Evolutionary conservation across 2,329 filamentous ascomycete genomes (phyloP), one percentile per base, ranked within the genome.

Genomic region (Sporothrix mexicana): DNA sequence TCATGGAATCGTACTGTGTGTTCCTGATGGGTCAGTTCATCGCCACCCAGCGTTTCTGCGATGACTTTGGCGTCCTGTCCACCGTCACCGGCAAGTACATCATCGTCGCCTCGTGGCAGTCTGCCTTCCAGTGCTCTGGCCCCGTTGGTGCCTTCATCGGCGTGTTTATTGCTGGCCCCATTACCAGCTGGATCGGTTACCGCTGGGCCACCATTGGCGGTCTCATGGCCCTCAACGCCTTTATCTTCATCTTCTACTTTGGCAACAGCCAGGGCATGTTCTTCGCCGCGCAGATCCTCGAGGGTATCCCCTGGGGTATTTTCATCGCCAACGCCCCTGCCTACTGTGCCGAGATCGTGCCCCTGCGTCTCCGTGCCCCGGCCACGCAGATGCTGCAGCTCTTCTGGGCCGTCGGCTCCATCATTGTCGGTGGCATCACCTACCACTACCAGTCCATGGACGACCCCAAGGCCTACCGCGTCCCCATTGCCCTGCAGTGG

Each of bases 261-360:
- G 85, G 79, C 76, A 78, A 84, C 73, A 82, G 80, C 70, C 78
- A 83, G 7, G 76, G 78, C 1, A 79, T 86, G 74, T 80, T 87
- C 73, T 85, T 89, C 76, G 83, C 83, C 4, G 82, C 84, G 51
- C 88, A 91, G 81, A 80, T 88, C 71, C 83, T 91, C 64, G 88
- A 90, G 79, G 89, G 89, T 74, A 77, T 91, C 4, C 89, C 89
- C 2, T 91, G 89, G 89, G 89, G 89, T 36, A 86, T 91, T 77
- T 91, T 91, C 79, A 89, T 90, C 76, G 88, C 88, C 78, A 90
- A 90, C 78, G 85, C 88, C 4, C 89, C 89, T 0, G 88, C 89
- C 7, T 91, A 90, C 82, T 88, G 85, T 79, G 81, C 81, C 77
- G 89, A 91, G 79, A 88, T 91, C 72, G 87, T 89, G 2, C 88